Conservation (phyloP, 371 early-diverging fungal species). For the Nosema granulosis region DNA sequence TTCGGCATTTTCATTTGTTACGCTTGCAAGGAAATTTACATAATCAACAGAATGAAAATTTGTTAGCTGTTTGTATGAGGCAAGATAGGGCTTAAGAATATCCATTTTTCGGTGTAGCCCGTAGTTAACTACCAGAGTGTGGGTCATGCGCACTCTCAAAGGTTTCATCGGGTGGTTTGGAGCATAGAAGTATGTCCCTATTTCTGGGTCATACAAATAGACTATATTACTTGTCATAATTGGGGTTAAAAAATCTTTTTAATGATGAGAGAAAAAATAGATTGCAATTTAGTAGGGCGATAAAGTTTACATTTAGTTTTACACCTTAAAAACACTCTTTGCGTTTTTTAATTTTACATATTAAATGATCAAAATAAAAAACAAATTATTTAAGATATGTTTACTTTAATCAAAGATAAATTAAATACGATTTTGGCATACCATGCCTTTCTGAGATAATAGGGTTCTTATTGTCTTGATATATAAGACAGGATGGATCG, state of each 20-base stretch:
- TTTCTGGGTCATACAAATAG: constrained; percentile 66
- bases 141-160: constrained; percentile 64
- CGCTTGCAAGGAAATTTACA: constrained; percentile 85
- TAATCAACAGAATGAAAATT: constrained; percentile 98
- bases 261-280: too few relatives aligned
- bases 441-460: too few relatives aligned
- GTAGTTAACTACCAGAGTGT: constrained; percentile 66
- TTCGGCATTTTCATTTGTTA: constrained; percentile 83
- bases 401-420: too few relatives aligned
- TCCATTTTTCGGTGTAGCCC: constrained; percentile 65
- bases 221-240: constrained; percentile 52
- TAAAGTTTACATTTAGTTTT: too few relatives aligned
- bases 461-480: too few relatives aligned
- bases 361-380: too few relatives aligned
- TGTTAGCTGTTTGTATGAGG: constrained; percentile 83
- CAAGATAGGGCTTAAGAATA: constrained; percentile 72
- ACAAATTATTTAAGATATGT: too few relatives aligned
- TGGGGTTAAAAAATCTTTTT: constrained; percentile 39
- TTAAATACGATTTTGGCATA: too few relatives aligned
- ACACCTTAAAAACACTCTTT: too few relatives aligned
- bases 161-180: constrained; percentile 69
- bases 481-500: too few relatives aligned
- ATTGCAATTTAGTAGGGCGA: too few relatives aligned
- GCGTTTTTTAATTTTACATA: too few relatives aligned
- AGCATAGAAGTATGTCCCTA: constrained; percentile 64